Percentiles rank a stretch among this genome's conserved stretches.
These are phyloP conservation scores for Oehlia diaphana DNA, from an alignment of 192 early-diverging fungal species.

Conservation along the genomic window DNA sequence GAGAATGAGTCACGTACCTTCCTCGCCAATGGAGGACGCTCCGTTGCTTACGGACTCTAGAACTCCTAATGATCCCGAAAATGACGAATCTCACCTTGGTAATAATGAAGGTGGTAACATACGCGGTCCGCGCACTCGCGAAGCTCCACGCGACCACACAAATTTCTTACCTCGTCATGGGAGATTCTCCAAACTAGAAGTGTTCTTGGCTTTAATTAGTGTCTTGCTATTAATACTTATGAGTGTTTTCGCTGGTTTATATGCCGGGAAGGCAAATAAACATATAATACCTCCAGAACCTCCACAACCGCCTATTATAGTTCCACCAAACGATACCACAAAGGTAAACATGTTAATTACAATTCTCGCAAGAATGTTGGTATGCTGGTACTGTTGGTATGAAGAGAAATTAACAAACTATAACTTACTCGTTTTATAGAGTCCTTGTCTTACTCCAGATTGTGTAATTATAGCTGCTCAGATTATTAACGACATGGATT, in stretches of 20 bases:
- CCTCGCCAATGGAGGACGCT: background rate
- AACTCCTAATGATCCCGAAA: conserved; percentile 6
- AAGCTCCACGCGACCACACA: conserved; percentile 6
- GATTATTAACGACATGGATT: conserved; percentile 57
- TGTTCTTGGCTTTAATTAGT: background rate
- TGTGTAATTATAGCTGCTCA: conserved; percentile 55
- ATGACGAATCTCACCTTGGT: background rate
- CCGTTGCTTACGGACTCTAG: background rate
- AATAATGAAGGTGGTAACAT: background rate
- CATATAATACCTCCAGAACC: background rate
- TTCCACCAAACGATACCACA: background rate
- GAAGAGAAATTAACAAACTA: background rate
- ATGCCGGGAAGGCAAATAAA: conserved; percentile 21
- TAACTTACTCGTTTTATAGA: conserved; percentile 24
- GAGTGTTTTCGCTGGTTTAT: conserved; percentile 28
- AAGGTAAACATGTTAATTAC: background rate
- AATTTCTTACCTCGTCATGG: background rate
- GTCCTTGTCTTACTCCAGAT: conserved; percentile 51
- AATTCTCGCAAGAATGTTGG: background rate
- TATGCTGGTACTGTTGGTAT: no score
- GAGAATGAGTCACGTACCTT: conserved; percentile 12
- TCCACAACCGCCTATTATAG: background rate
- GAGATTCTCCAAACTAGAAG: conserved; percentile 16
- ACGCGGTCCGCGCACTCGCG: background rate
- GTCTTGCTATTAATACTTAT: conserved; percentile 13